These are phyloP conservation scores for Clonostachys sp. DNA, from an alignment of 2,329 filamentous ascomycete species.

Conservation along the genomic window DNA sequence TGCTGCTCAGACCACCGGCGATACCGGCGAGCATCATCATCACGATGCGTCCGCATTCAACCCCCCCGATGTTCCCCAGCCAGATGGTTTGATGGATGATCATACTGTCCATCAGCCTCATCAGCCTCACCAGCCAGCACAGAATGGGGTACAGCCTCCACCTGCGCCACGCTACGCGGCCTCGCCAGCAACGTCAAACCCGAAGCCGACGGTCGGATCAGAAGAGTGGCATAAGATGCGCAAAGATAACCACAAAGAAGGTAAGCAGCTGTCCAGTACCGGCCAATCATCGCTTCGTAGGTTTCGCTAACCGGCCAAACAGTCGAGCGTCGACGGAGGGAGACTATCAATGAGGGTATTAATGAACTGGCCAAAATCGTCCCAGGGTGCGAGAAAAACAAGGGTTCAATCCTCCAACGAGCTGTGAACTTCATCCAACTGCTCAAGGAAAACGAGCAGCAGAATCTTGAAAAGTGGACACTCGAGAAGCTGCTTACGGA, in stretches of 20 bases:
- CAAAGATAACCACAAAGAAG: constrained; percentile 98
- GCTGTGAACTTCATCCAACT: constrained; percentile 93
- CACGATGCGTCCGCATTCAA: neutral
- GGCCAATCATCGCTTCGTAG: neutral
- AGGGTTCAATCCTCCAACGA: constrained; percentile 90
- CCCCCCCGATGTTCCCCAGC: neutral
- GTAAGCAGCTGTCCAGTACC: constrained; percentile 41
- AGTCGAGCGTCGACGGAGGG: constrained; percentile 94
- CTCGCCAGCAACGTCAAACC: constrained; percentile 37
- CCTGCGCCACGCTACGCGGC: constrained; percentile 27
- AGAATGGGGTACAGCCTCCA: constrained; percentile 28
- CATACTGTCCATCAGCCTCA: constrained; percentile 8
- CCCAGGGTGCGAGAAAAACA: constrained; percentile 97
- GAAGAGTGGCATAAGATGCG: constrained; percentile 98
- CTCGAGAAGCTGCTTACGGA: constrained; percentile 86
- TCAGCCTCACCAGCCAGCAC: constrained; percentile 18
- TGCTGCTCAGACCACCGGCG: constrained; percentile 41
- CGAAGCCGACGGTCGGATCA: constrained; percentile 88
- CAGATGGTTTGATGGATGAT: constrained; percentile 10
- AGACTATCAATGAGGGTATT: constrained; percentile 98
- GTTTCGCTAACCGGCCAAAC: constrained; percentile 4
- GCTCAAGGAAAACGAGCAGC: constrained; percentile 87
- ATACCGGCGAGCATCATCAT: constrained; percentile 7
- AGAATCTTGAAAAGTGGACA: constrained; percentile 93
- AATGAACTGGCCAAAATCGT: constrained; percentile 98